Base-by-base conservation (phyloP, 306 rosid species). In the Boehmeria nivea region DNA sequence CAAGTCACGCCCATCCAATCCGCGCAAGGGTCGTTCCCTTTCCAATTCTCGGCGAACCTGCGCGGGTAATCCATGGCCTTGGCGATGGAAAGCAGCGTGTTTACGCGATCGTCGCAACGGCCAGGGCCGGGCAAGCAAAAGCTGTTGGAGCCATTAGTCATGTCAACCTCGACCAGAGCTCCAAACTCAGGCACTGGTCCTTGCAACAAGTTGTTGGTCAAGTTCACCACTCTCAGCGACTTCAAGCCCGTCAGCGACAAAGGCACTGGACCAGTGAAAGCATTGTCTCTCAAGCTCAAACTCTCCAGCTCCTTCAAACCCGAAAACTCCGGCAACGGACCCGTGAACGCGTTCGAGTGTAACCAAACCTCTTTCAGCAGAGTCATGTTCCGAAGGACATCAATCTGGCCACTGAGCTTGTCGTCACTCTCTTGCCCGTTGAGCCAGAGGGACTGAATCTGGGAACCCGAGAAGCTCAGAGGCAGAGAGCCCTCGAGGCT, bases 1-100 rank as follows among this genome's bases (percentile, higher is more conserved):
- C 95, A 89, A 16, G 81, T 33, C 43, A 89, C 74, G 55, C 97
- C 97, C 51, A 83, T 37, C 97, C 94, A 89, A 74, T 75, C 54
- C 12, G 2, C 71, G 67, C 97, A 89, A 2, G 95, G 89, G 58
- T 86, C 71, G 70, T 89, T 86, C 40, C 83, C 82, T 71, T 76
- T 83, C 97, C 97, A 89, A 67, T 64, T 65, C 61, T 73, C 78
- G 1, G 87, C 89, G 63, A 89, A 81, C 70, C 59, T 81, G 17
- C n/a, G 73, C 22, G 95, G 97, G 73, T 83, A 89, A 23, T 65
- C 80, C 85, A 86, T 67, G 22, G 13, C 42, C 61, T 76, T 55
- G 27, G 68, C 82, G 56, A 83, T 57, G 19, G 66, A 66, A 64
- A 89, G 94, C 63, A 89, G 64, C 38, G 59, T 39, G 43, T 66